Evolutionary conservation across 345 rosid species (phyloP).

Genomic region (Ailanthus altissimus): DNA sequence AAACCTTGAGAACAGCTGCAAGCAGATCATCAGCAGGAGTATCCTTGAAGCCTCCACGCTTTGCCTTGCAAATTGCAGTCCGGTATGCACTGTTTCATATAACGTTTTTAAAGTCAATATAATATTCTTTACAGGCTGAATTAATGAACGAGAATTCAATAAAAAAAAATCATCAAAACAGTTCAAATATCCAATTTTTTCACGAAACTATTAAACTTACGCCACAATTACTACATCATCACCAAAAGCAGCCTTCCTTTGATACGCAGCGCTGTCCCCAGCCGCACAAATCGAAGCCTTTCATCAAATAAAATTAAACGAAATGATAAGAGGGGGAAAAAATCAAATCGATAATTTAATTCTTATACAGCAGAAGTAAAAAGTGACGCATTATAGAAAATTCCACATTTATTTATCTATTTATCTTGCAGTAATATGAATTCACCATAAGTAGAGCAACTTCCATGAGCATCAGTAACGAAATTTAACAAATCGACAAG

Average conservation of each 20-base stretch:
- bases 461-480: too few species aligned
- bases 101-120: not conserved
- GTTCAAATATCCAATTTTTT: not conserved
- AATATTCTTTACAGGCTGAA: not conserved
- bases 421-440: not conserved
- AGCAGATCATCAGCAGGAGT: conserved; percentile 85
- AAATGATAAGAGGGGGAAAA: too few species aligned
- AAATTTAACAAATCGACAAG: too few species aligned
- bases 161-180: not conserved
- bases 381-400: too few species aligned
- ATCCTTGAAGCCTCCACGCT: conserved; percentile 93
- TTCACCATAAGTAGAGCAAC: not conserved
- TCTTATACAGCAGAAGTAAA: not conserved
- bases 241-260: conserved; percentile 67
- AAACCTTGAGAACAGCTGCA: conserved; percentile 78
- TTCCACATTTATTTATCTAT: too few species aligned
- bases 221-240: conserved; percentile 93
- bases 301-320: not conserved
- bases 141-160: not conserved
- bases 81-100: conserved; percentile 67
- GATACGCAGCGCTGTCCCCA: conserved; percentile 57
- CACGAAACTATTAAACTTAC: conserved; percentile 46
- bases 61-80: conserved; percentile 86
- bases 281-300: conserved; percentile 77
- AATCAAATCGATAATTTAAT: not conserved